These are phyloP conservation scores for Ascocoryne sarcoides DNA, from an alignment of 2,329 filamentous ascomycete species.

Conservation along the genomic window DNA sequence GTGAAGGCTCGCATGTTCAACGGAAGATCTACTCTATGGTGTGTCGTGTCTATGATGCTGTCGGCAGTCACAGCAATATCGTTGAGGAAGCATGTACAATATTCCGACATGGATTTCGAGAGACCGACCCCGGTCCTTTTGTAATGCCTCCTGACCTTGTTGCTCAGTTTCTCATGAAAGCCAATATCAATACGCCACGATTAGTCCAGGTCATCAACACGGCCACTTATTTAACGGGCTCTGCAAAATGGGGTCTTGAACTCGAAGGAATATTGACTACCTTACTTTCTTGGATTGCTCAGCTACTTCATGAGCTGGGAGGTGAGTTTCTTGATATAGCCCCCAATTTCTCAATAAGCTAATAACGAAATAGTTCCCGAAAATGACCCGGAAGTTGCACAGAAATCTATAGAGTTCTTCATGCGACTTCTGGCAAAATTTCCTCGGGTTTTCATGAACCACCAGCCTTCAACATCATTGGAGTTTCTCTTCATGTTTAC, in stretches of 20 bases:
- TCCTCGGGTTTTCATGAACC: conserved; percentile 49
- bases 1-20: conserved; percentile 41
- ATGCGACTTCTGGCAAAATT: conserved; percentile 54
- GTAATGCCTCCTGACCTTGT: conserved; percentile 60
- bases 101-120: conserved; percentile 66
- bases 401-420: conserved; percentile 66
- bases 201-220: conserved; percentile 37
- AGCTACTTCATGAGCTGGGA: conserved; percentile 53
- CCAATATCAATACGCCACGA: conserved; percentile 51
- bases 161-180: conserved; percentile 56
- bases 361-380: conserved; percentile 40
- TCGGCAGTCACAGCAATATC: conserved; percentile 55
- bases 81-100: conserved; percentile 64
- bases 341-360: conserved; percentile 1
- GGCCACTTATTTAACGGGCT: not conserved
- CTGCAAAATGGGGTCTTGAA: conserved; percentile 33
- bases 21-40: conserved; percentile 43
- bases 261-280: conserved; percentile 40
- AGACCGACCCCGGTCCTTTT: conserved; percentile 66
- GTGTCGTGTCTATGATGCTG: conserved; percentile 39
- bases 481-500: conserved; percentile 65
- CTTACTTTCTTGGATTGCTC: conserved; percentile 53
- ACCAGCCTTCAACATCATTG: conserved; percentile 46
- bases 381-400: conserved; percentile 61
- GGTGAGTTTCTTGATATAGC: conserved; percentile 32